phyloP scores from a whole-genome alignment of 345 rosid genomes.

The Salix udensis region DNA sequence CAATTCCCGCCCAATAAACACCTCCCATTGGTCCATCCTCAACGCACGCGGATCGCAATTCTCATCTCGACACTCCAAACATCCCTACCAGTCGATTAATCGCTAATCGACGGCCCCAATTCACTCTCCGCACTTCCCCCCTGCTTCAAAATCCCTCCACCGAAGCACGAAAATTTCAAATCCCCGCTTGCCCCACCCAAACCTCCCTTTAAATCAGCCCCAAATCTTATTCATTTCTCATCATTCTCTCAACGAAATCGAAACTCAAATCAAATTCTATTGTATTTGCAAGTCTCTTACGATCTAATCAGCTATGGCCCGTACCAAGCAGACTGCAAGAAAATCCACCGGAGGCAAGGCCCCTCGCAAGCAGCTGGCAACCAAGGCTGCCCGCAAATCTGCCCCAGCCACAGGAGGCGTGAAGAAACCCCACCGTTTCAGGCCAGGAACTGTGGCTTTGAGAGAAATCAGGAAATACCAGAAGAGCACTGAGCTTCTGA shows the following conservation, averaged over 20 bases:
- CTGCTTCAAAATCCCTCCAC: neutral
- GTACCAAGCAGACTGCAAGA: conserved; percentile 16
- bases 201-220: neutral
- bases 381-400: conserved; percentile 13
- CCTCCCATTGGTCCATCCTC: neutral
- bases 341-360: conserved; percentile 21
- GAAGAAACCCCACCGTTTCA: conserved; percentile 21
- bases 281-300: too few species aligned
- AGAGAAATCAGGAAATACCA: conserved; percentile 17
- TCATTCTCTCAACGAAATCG: neutral
- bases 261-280: too few species aligned
- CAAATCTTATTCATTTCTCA: neutral
- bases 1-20: neutral
- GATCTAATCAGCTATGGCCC: neutral
- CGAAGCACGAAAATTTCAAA: neutral
- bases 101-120: neutral
- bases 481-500: conserved; percentile 14
- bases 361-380: conserved; percentile 11
- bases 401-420: conserved; percentile 19
- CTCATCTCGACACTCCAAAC: neutral
- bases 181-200: neutral
- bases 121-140: neutral
- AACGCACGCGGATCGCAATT: neutral
- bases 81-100: neutral
- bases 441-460: conserved; percentile 16